Percentiles rank a stretch among this genome's conserved stretches.
Evolutionary conservation across 2,329 filamentous ascomycete genomes (phyloP).

Genomic region (Volutella citrinella): DNA sequence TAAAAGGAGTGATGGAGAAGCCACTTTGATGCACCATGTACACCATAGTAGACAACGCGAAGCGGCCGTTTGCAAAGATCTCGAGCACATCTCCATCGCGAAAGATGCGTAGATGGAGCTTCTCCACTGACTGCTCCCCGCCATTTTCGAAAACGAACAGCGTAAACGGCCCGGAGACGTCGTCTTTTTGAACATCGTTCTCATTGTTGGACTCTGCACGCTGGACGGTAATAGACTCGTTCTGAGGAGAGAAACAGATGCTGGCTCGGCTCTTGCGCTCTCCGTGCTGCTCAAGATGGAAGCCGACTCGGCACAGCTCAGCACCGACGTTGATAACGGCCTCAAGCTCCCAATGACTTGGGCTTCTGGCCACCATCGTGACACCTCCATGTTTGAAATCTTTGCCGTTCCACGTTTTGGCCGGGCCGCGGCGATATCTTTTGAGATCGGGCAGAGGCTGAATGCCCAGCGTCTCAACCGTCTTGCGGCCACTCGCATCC

Average conservation of each 20-base stretch:
- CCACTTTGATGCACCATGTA: too few relatives aligned
- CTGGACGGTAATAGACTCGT: conserved; percentile 40
- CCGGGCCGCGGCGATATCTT: conserved; percentile 13
- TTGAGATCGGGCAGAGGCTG: conserved; percentile 23
- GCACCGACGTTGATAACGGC: conserved; percentile 18
- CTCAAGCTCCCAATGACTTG: conserved; percentile 23
- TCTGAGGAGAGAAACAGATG: conserved; percentile 34
- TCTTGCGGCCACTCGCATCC: conserved; percentile 13
- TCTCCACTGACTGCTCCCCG: conserved; percentile 15
- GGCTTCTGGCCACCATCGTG: conserved; percentile 1
- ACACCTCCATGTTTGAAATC: not conserved
- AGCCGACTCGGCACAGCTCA: conserved; percentile 11
- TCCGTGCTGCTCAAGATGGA: conserved; percentile 23
- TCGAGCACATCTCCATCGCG: conserved; percentile 24
- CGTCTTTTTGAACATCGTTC: conserved; percentile 31
- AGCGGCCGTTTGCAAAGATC: conserved; percentile 26
- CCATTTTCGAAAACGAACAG: conserved; percentile 32
- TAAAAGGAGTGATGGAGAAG: too few relatives aligned
- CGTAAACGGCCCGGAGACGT: conserved; percentile 41
- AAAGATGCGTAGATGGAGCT: conserved; percentile 20
- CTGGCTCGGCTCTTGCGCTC: conserved; percentile 31
- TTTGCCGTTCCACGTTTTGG: conserved; percentile 13
- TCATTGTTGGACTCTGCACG: conserved; percentile 30
- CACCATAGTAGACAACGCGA: conserved; percentile 25
- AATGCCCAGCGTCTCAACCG: conserved; percentile 40